A percentile compares a stretch with the other conserved stretches of the same genome.
phyloP scores from a whole-genome alignment of 257 asterid species.

The Solanum medicagineum region DNA sequence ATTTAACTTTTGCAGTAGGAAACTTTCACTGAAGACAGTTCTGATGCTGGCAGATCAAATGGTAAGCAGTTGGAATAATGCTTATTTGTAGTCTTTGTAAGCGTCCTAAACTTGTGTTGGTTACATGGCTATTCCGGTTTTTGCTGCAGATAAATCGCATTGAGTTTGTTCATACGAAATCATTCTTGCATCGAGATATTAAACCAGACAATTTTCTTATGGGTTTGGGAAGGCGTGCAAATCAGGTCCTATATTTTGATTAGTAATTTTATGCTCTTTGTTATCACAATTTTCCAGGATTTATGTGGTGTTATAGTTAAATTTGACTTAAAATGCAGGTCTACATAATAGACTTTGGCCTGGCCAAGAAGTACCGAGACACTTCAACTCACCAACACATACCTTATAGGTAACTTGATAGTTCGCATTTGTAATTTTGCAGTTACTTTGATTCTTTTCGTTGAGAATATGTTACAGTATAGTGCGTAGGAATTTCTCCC shows the following conservation, averaged over 20 bases:
- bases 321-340: constrained; percentile 41
- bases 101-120: background rate
- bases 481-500: background rate
- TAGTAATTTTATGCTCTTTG: background rate
- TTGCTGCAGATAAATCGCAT: constrained; percentile 79
- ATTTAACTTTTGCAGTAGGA: constrained; percentile 92
- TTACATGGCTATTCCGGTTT: background rate
- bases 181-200: constrained; percentile 94
- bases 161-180: constrained; percentile 84
- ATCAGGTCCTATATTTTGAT: constrained; percentile 45
- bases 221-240: constrained; percentile 98
- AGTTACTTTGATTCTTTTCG: background rate
- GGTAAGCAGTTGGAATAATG: constrained; percentile 28
- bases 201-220: constrained; percentile 98
- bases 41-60: constrained; percentile 99
- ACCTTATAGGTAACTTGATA: constrained; percentile 66
- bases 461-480: background rate
- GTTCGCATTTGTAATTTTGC: background rate
- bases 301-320: background rate
- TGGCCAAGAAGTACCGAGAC: constrained; percentile 95
- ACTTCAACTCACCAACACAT: constrained; percentile 75
- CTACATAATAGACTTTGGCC: constrained; percentile 84
- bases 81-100: background rate
- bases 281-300: background rate
- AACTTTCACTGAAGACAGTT: constrained; percentile 90